Evolutionary conservation across 2,329 filamentous ascomycete genomes (phyloP).

Genomic region (Fusarium compactum): DNA sequence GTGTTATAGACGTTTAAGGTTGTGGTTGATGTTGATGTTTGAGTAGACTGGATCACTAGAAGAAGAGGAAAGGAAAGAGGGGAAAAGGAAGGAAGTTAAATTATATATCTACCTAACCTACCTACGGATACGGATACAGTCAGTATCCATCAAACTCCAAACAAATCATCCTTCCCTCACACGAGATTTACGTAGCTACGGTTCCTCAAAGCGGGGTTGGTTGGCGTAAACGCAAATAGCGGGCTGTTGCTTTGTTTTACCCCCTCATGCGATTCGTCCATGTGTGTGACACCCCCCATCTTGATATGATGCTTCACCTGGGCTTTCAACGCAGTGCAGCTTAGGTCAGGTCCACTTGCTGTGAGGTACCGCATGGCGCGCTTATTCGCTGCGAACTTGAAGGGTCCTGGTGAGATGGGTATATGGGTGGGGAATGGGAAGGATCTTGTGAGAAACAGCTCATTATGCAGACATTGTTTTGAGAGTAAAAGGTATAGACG

Average conservation of each 20-base stretch:
- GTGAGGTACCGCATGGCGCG: neutral
- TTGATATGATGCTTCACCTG: constrained; percentile 1
- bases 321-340: neutral
- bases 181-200: constrained; percentile 32
- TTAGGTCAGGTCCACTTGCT: constrained; percentile 13
- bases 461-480: constrained; percentile 7
- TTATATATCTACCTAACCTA: neutral
- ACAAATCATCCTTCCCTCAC: constrained; percentile 16
- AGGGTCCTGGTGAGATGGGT: constrained; percentile 15
- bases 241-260: constrained; percentile 39
- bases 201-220: constrained; percentile 34
- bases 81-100: neutral
- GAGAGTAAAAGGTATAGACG: neutral
- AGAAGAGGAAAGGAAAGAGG: neutral
- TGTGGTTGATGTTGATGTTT: neutral
- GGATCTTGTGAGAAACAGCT: constrained; percentile 40
- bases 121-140: neutral
- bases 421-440: constrained; percentile 15
- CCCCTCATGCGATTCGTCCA: constrained; percentile 40
- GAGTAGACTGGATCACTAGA: neutral
- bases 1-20: neutral
- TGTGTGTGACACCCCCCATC: constrained; percentile 25
- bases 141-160: constrained; percentile 14
- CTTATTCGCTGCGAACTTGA: neutral
- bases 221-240: constrained; percentile 37